phyloP scores from a whole-genome alignment of 805 yeast genomes.

The Lipomyces lipofer region DNA sequence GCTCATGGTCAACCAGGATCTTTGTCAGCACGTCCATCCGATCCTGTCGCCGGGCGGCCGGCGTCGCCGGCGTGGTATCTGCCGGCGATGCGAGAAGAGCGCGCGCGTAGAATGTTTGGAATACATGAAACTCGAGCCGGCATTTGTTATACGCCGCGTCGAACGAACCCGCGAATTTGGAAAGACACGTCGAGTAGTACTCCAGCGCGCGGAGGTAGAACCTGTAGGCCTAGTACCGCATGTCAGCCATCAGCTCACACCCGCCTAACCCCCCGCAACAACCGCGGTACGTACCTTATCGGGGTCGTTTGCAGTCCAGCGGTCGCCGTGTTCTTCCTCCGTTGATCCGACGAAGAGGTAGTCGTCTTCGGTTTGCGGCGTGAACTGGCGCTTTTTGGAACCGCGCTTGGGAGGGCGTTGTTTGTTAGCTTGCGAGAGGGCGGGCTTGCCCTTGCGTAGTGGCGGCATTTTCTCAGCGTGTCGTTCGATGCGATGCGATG shows the following conservation, averaged over 20 bases:
- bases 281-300: constrained; percentile 18
- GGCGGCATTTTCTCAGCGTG: constrained; percentile 4
- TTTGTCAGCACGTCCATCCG: constrained; percentile 8
- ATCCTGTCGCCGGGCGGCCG: constrained; percentile 16
- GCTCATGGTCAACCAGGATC: constrained; percentile 23
- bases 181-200: constrained; percentile 21
- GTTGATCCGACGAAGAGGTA: constrained; percentile 24
- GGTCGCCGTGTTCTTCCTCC: constrained; percentile 32
- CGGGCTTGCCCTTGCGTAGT: constrained; percentile 1
- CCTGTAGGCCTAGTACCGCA: constrained; percentile 28
- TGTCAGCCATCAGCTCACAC: background rate
- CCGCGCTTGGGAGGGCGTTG: background rate
- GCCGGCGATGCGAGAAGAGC: background rate
- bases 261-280: background rate
- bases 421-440: background rate
- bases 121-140: constrained; percentile 27
- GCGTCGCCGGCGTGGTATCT: background rate
- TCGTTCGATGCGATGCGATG: background rate
- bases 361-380: constrained; percentile 27
- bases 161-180: constrained; percentile 15
- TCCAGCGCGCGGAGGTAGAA: constrained; percentile 23
- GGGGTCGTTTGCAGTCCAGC: constrained; percentile 28
- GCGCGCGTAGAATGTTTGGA: constrained; percentile 19
- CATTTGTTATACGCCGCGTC: constrained; percentile 29
- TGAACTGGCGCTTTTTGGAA: constrained; percentile 8